These are phyloP conservation scores for Sugiyamaella novakii DNA, from an alignment of 1,139 yeast genomes.

Conservation along the genomic window DNA sequence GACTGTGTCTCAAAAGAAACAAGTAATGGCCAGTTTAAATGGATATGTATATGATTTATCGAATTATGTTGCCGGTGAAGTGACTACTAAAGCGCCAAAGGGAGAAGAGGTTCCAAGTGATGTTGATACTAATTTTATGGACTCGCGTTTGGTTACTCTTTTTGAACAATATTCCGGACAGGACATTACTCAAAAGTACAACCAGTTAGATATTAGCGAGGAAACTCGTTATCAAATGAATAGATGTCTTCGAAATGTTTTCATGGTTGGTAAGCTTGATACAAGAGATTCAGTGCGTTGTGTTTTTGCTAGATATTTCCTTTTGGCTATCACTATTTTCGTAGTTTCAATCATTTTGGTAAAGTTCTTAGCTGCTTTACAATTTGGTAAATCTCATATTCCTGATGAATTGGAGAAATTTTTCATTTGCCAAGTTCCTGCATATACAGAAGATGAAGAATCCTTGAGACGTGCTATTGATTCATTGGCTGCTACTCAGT, in stretches of 20 bases:
- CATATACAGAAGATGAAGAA: conserved; percentile 48
- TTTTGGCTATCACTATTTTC: conserved; percentile 45
- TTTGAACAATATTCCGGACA: conserved; percentile 43
- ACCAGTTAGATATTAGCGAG: conserved; percentile 34
- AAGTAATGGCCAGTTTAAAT: conserved; percentile 40
- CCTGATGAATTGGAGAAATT: conserved; percentile 47
- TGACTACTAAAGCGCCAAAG: conserved; percentile 39
- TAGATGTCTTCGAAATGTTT: conserved; percentile 44
- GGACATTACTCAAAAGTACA: conserved; percentile 40
- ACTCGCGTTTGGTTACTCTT: conserved; percentile 36
- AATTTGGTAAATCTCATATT: conserved; percentile 40
- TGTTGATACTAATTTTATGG: conserved; percentile 41
- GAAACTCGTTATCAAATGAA: conserved; percentile 35
- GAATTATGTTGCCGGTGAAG: conserved; percentile 43
- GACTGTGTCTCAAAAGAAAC: conserved; percentile 33
- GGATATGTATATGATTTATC: conserved; percentile 46
- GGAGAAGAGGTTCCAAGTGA: conserved; percentile 35
- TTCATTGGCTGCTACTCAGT: conserved; percentile 45
- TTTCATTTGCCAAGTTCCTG: conserved; percentile 49
- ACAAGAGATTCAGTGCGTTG: conserved; percentile 45
- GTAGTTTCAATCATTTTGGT: conserved; percentile 43
- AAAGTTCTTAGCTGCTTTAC: conserved; percentile 47
- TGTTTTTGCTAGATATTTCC: conserved; percentile 46
- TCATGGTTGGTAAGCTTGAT: conserved; percentile 47
- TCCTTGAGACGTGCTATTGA: conserved; percentile 48